Percentiles rank a stretch among this genome's conserved stretches.
Conservation (phyloP, 2,329 filamentous ascomycete species). For the Calonectria pseudoreteaudii region DNA sequence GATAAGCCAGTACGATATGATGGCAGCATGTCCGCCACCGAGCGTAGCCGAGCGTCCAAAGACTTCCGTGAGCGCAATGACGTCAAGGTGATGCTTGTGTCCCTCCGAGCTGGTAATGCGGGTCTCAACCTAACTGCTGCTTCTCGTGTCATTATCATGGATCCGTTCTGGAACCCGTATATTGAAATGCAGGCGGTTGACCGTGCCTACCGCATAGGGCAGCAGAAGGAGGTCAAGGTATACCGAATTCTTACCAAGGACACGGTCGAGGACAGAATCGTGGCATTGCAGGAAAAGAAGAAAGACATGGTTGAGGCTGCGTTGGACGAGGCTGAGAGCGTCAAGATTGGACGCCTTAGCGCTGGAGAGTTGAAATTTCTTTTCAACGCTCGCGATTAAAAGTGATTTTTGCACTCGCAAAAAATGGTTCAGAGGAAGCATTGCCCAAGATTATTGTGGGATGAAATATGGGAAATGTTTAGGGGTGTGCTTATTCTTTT, state of each 20-base stretch:
- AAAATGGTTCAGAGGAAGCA: not conserved
- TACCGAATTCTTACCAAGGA: slow-evolving; percentile 81
- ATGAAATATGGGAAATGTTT: not conserved
- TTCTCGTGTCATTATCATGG: slow-evolving; percentile 88
- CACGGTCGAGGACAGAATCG: slow-evolving; percentile 90
- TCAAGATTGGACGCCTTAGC: slow-evolving; percentile 74
- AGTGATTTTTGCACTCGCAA: not conserved
- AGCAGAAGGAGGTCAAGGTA: slow-evolving; percentile 78
- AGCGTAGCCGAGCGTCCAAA: slow-evolving; percentile 77
- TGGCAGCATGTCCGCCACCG: slow-evolving; percentile 78
- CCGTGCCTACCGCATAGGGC: slow-evolving; percentile 88
- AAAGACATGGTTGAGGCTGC: slow-evolving; percentile 81
- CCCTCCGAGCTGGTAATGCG: slow-evolving; percentile 82
- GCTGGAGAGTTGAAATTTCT: slow-evolving; percentile 77
- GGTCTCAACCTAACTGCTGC: slow-evolving; percentile 88
- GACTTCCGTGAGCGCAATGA: slow-evolving; percentile 73
- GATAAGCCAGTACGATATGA: slow-evolving; percentile 80
- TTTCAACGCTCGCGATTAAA: slow-evolving; percentile 56
- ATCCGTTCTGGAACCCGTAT: slow-evolving; percentile 95
- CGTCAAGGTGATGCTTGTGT: slow-evolving; percentile 83
- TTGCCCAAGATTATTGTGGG: not conserved
- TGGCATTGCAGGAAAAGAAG: slow-evolving; percentile 83
- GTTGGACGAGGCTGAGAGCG: slow-evolving; percentile 79
- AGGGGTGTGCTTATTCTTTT: not conserved
- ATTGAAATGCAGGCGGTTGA: slow-evolving; percentile 94